These are phyloP conservation scores for Eutypella sp. DNA, from an alignment of 2,329 filamentous ascomycete genomes.

Conservation along the genomic window DNA sequence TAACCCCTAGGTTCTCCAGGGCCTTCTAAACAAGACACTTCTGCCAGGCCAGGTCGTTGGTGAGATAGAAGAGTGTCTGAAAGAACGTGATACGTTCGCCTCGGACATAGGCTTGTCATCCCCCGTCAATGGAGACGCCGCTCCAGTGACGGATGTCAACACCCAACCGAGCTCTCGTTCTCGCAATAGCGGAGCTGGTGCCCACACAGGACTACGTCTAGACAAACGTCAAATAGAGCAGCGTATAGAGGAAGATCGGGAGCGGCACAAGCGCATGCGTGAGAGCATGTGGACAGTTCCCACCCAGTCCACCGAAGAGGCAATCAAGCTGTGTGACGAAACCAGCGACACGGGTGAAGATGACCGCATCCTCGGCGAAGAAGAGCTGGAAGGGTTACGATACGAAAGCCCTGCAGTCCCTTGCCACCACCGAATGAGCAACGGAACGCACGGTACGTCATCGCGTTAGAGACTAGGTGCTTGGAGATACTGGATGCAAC, in stretches of 20 bases:
- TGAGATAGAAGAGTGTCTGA: constrained; percentile 80
- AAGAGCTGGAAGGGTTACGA: constrained; percentile 56
- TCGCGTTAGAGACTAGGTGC: constrained; percentile 9
- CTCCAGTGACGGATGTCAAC: constrained; percentile 37
- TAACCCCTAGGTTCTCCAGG: constrained; percentile 55
- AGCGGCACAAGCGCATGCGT: constrained; percentile 84
- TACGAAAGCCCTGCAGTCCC: constrained; percentile 8
- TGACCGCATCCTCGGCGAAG: constrained; percentile 69
- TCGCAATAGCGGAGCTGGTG: constrained; percentile 23
- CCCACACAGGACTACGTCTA: constrained; percentile 36
- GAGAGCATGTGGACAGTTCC: constrained; percentile 92
- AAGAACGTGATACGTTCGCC: constrained; percentile 65
- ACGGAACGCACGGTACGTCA: constrained; percentile 9
- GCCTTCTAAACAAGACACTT: constrained; percentile 65
- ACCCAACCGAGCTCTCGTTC: constrained; percentile 26
- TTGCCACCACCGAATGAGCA: constrained; percentile 10
- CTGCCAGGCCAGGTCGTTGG: constrained; percentile 68
- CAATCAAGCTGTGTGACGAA: constrained; percentile 80
- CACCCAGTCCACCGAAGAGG: constrained; percentile 62
- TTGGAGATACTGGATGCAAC: not conserved
- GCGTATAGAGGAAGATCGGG: constrained; percentile 92
- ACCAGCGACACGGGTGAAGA: constrained; percentile 83
- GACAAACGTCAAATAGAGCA: constrained; percentile 92
- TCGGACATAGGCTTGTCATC: constrained; percentile 51
- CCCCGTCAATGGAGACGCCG: constrained; percentile 37